phyloP scores from a whole-genome alignment of 768 basidiomycete species.

The Leucocoprinus leucothites region DNA sequence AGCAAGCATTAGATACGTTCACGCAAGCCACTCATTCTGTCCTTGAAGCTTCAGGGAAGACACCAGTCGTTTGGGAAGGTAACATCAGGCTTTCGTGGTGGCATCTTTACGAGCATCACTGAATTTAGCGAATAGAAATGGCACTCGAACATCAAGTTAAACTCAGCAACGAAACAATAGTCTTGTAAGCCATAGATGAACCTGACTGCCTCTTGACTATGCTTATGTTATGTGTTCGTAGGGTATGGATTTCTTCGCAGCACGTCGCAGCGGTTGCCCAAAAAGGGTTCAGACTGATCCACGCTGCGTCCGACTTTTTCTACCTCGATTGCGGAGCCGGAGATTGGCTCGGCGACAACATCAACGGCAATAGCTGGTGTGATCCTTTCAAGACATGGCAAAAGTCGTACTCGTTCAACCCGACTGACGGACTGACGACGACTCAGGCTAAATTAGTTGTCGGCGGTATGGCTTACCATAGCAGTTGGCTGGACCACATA shows the following conservation, averaged over 20 bases:
- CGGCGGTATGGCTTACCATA: slow-evolving; percentile 42
- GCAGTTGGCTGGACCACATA: background rate
- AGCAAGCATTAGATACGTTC: slow-evolving; percentile 62
- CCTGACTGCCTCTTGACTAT: background rate
- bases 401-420: slow-evolving; percentile 72
- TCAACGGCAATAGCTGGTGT: slow-evolving; percentile 63
- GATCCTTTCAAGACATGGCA: slow-evolving; percentile 84
- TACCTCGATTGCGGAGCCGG: slow-evolving; percentile 80
- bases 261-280: slow-evolving; percentile 55
- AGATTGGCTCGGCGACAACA: slow-evolving; percentile 58
- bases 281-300: slow-evolving; percentile 60
- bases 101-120: slow-evolving; percentile 2
- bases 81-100: background rate
- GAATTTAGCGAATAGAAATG: slow-evolving; percentile 53
- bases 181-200: slow-evolving; percentile 36
- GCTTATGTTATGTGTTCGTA: slow-evolving; percentile 16
- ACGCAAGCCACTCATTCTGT: slow-evolving; percentile 53
- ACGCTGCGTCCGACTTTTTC: slow-evolving; percentile 72
- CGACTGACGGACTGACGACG: slow-evolving; percentile 50
- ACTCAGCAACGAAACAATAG: slow-evolving; percentile 45
- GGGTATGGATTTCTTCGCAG: slow-evolving; percentile 70
- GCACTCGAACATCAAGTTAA: slow-evolving; percentile 48
- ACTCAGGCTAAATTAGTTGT: slow-evolving; percentile 56
- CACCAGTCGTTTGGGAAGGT: slow-evolving; percentile 81
- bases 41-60: slow-evolving; percentile 56